A percentile compares a stretch with the other conserved stretches of the same genome.
Conservation (phyloP, 1,284 basidiomycete species). For the Amylostereum areolatum region DNA sequence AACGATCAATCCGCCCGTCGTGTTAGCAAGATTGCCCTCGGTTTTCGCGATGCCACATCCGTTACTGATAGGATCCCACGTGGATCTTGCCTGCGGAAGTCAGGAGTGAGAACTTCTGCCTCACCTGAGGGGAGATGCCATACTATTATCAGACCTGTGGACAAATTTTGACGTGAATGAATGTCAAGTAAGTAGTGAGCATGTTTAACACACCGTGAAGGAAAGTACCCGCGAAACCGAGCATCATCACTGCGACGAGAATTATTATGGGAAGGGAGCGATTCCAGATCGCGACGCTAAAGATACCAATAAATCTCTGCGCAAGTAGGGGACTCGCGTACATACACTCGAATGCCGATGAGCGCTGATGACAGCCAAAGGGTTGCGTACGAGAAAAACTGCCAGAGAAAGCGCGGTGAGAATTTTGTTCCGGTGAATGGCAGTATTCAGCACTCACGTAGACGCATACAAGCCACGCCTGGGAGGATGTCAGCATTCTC, state of each 20-base stretch:
- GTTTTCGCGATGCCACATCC: background rate
- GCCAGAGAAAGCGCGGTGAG: background rate
- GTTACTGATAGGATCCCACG: background rate
- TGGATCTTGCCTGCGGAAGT: background rate
- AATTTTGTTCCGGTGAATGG: background rate
- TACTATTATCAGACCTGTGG: too few species aligned
- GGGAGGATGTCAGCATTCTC: background rate
- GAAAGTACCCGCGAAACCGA: background rate
- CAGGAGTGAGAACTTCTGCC: too few species aligned
- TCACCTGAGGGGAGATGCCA: background rate
- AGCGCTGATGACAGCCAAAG: background rate
- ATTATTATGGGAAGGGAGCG: background rate
- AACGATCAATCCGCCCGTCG: background rate
- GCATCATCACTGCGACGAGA: background rate
- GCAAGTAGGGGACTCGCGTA: background rate
- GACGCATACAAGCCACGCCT: background rate
- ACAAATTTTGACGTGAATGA: background rate
- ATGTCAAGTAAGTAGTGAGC: background rate
- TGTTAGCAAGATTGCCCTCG: background rate
- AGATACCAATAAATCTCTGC: background rate
- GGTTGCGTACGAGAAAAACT: background rate
- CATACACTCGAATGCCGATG: background rate
- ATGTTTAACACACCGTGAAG: background rate
- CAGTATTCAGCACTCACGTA: background rate
- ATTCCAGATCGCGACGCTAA: background rate